Evolutionary conservation across 2,329 filamentous ascomycete genomes (phyloP), one percentile per base, ranked within the genome.

Genomic region (Neofusicoccum kwambonambiense): DNA sequence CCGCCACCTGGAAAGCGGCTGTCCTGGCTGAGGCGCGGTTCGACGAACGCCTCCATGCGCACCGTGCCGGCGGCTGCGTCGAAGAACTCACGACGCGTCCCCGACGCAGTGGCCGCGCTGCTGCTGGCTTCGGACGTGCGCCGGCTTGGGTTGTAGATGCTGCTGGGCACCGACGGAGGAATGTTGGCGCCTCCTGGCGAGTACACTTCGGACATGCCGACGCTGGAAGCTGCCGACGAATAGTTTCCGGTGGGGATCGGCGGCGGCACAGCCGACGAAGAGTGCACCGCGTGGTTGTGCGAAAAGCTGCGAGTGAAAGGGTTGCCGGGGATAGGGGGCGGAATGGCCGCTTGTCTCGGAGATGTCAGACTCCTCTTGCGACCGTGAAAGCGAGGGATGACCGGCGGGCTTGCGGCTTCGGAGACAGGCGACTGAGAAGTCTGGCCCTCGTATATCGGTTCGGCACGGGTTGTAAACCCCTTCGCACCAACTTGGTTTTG

Each of bases 31-130:
- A 60, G 56, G 27, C 56, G 56, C 41, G 56, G 56, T 27, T 88
- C 86, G 69, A 99, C 96, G 76, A 98, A 99, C 0, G 95, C 95
- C 77, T 98, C 94, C 94, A 99, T 98, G 34, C 95, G 88, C 52
- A 98, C 88, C 1, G 93, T 98, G 1, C 93, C 93, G 65, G 96
- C 75, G 3, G 37, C 27, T 31, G 90, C 90, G 70, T 96, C 93
- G 73, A 95, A 95, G 79, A 95, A 93, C 75, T 86, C 85, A 64
- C 77, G 60, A 73, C 47, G 44, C 41, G 34, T n/a, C 2, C 35
- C 42, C 19, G 50, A 22, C 4, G 52, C 49, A 5, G 63, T 57
- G 22, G 56, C 37, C 9, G 62, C 41, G 27, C 47, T 61, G 62
- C 34, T 63, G 35, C 27, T 65, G 68, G 63, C 62, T 47, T 60